Evolutionary conservation across 805 yeast species (phyloP), one percentile per base, ranked within the genome.

Genomic region (Sugiyamaella marilandica): DNA sequence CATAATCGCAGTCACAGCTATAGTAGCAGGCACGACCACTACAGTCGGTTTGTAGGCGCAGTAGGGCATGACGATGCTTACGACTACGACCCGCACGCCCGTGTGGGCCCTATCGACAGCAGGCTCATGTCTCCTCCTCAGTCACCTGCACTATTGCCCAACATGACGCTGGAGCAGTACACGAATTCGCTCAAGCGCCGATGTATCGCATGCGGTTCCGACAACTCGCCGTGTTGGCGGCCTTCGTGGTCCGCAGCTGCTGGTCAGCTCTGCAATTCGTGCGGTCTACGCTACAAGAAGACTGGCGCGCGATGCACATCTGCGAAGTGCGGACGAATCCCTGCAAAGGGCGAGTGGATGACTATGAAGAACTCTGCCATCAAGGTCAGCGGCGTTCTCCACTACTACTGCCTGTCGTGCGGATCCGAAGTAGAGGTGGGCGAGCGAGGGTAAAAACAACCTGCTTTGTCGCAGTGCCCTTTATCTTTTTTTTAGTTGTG

Each of bases 201-300:
- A 50, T 92, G 99, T 66, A 83, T 92, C 29, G 88, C 97, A 5
- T 92, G 99, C 70, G 89, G 90, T 5, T 82, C 94, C 1, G 85
- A 83, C 52, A 94, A 87, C 61, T 87, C 95, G 5, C 99, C 99
- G 3, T 92, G 99, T 70, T 92, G 99, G 99, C 80, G 99, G 65
- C 99, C 99, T 1, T 85, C 95, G 4, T 92, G 99, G 99, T 83
- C 92, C 2, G 75, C 82, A 26, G 75, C 83, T 59, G 89, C 86
- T 56, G 98, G 97, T n/a, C 98, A 91, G 72, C 77, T 92, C 60
- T 92, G 99, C 74, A 92, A 92, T 67, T 88, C 97, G 0, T 92
- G 99, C 71, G 99, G 99, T 1, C 74, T 92, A 62, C 77, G 99
- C 59, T 92, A 87, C 73, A 91, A 94, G 70, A 92, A 92, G 72